Percentiles rank a stretch among this genome's conserved stretches.
Conservation (phyloP, 1,284 basidiomycete species). For the Rhodotorula sp. region DNA sequence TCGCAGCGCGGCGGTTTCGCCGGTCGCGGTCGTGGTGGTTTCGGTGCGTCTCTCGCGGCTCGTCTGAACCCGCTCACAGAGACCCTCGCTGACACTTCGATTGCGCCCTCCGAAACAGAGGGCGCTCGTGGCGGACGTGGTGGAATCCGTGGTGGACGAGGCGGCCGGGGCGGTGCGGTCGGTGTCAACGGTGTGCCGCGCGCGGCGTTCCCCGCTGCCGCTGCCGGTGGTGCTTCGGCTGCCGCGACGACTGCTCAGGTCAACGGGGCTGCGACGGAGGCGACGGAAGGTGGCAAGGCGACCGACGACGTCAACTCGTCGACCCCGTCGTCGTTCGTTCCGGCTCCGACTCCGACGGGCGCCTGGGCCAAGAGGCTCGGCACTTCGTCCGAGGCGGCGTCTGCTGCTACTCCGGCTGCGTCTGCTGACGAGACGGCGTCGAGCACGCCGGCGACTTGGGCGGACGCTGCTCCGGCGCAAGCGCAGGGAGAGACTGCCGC, state of each 20-base stretch:
- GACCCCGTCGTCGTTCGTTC: constrained; percentile 35
- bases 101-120: constrained; percentile 1
- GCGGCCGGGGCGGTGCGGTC: constrained; percentile 61
- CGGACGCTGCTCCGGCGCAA: constrained; percentile 23
- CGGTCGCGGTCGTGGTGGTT: constrained; percentile 33
- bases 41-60: constrained; percentile 19
- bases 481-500: background rate
- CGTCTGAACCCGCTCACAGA: no score
- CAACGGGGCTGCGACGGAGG: constrained; percentile 21
- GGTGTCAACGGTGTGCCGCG: constrained; percentile 49
- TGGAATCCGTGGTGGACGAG: constrained; percentile 63
- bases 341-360: constrained; percentile 24
- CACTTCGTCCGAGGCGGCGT: background rate
- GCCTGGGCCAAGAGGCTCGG: constrained; percentile 27
- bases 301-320: constrained; percentile 19
- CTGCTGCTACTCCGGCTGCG: constrained; percentile 2
- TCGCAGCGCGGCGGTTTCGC: constrained; percentile 33
- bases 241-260: constrained; percentile 4
- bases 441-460: constrained; percentile 16
- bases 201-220: constrained; percentile 4
- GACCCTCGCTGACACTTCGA: background rate
- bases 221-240: constrained; percentile 1
- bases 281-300: background rate
- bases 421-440: constrained; percentile 8
- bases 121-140: constrained; percentile 53